Base-by-base conservation (phyloP, 1,284 basidiomycete species). In the Ceratobasidium sp. region DNA sequence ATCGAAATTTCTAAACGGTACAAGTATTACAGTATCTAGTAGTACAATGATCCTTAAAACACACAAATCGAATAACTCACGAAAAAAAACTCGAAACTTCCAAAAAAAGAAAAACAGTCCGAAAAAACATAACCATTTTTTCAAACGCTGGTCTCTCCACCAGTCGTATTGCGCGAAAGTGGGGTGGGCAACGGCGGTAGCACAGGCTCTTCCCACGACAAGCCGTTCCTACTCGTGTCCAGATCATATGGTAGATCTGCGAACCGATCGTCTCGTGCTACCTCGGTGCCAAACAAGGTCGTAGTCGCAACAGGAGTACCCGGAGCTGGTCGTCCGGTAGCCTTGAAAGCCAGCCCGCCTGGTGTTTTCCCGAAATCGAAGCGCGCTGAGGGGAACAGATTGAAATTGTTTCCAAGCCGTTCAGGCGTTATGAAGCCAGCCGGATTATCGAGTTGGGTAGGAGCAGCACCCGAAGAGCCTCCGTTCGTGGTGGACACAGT, bases 161-260 rank as follows among this genome's bases (percentile, higher is more conserved):
- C 52, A 1, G 40, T 54, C 23, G 70, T 57, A 42, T 64, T 62
- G 59, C 52, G 59, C 42, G 59, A 59, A 40, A 38, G 20, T 9
- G n/a, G 59, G 44, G 26, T 46, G 13, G 70, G 57, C 70, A 57
- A 74, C 20, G 64, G 23, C 10, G 70, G 46, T 26, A n/a, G n/a
- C 2, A 38, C 42, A 54, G 56, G 42, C 26, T 74, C 70, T 10
- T 74, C 70, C 70, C 70, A 74, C 28, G 70, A 74, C 57, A 28
- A n/a, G 33, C 70, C 59, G 7, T 57, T 59, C 28, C 54, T 42
- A 17, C 70, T 62, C 42, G 59, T 28, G 15, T 74, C 70, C 59
- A 48, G 59, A 57, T 74, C 70, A 50, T 74, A 74, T 54, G 70
- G 50, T n/a, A 74, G 26, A 57, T 74, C 70, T n/a, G 70, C 70